Base-by-base conservation (phyloP, 768 basidiomycete species). In the Rhizopogon salebrosus region DNA sequence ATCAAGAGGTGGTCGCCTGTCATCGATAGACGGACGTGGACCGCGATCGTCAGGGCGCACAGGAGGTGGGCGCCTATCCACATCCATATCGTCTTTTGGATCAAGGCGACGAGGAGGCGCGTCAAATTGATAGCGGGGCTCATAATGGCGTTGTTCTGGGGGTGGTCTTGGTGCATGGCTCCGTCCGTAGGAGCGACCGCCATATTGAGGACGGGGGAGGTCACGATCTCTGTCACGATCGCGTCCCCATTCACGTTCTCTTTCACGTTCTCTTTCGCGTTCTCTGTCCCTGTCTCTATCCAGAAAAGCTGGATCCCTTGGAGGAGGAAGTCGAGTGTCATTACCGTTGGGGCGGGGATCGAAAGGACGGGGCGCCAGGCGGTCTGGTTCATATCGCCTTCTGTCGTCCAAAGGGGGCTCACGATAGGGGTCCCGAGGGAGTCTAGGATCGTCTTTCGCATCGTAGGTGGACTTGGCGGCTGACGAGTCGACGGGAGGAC, bases 111-210 rank as follows among this genome's bases (percentile, higher is more conserved):
- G 62, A 48, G 64, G 63, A 38, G 68, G 64, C 36, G 61, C 66
- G 35, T 70, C 64, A 42, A 60, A 55, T 54, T 65, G 66, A 54
- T 75, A 73, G n/a, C 70, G 67, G 6, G 75, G 69, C 18, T 80
- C 77, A 54, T 76, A 78, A 41, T 78, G 77, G 24, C 79, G 72
- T 46, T 72, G 70, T 45, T 79, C 78, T 46, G 74, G 71, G 23
- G 73, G 75, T 22, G 74, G 75, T 40, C 75, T 65, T 16, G 75
- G 73, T 20, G 63, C 60, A 56, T 73, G 71, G 55, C 62, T 67
- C 61, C 64, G 70, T 52, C 65, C 73, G 56, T 71, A 76, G 41
- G 69, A 71, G 53, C 70, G 72, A 42, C 68, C 68, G 54, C 63
- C 63, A 40, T 68, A 67, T 22, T 73, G 72, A 37, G 70, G 62